Evolutionary conservation across 164 flowering plant species (phyloP), one percentile per base, ranked within the genome.

Genomic region (Brasenia schreberi): DNA sequence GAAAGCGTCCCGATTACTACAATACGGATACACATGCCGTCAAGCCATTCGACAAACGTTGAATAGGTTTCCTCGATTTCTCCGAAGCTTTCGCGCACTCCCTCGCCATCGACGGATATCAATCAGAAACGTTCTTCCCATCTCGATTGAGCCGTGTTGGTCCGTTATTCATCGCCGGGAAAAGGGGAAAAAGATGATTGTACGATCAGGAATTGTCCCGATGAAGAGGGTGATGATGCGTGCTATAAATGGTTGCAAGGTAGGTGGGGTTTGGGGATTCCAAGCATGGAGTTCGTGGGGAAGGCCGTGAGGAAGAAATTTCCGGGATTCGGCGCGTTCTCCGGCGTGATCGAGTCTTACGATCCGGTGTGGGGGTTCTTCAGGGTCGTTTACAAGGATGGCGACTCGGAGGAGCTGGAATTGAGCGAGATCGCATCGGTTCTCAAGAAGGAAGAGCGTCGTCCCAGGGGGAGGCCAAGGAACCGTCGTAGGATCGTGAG

Each of bases 201-300:
- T 14, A 49, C 56, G 10, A 9, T 49, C 16, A 9, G 12, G 16
- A 49, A 49, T 49, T 49, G 16, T 9, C 56, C 56, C 14, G 12
- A 49, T 7, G 53, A 45, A 45, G 14, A 2, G 53, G 7, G 53
- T 45, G 53, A 45, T 9, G 56, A 49, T 14, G 56, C 12, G 12
- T 49, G 56, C 56, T 49, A 9, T 49, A 49, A 49, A 49, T 9
- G 56, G 56, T 9, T 9, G 56, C 56, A 5, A 9, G 56, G 56
- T 49, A 14, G 56, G 56, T 49, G 56, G 56, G 10, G 10, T 49
- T 14, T 49, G 56, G 56, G 56, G 14, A 9, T 49, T 14, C 56
- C 56, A 14, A 49, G 56, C 56, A 87, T 87, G 92, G 97, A 88
- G 72, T 79, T 80, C 5, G 76, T 87, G 49, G 96, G 94, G 4